Evolutionary conservation across 306 rosid species (phyloP).

Genomic region (Cucurbita moschata): DNA sequence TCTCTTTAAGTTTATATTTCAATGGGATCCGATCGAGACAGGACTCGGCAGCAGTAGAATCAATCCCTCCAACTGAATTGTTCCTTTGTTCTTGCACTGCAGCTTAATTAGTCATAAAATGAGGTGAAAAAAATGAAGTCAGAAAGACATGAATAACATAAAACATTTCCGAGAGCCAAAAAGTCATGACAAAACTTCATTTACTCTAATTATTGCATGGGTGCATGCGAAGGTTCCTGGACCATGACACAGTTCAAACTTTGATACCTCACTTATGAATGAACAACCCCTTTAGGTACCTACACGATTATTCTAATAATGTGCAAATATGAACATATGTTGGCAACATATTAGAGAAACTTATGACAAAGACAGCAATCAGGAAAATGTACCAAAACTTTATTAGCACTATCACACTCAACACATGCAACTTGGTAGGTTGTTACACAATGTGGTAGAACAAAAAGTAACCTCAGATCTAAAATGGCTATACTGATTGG

Average conservation of each 20-base stretch:
- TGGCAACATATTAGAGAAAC: neutral
- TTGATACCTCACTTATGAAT: neutral
- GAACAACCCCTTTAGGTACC: neutral
- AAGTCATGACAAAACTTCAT: neutral
- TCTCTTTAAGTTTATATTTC: constrained; percentile 44
- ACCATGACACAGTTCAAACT: neutral
- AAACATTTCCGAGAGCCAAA: neutral
- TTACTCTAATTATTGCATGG: neutral
- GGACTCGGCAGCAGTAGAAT: constrained; percentile 76
- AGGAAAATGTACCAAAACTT: neutral
- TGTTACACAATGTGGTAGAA: neutral
- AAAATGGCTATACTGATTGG: constrained; percentile 8
- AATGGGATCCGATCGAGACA: constrained; percentile 34
- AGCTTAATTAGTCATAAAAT: constrained; percentile 29
- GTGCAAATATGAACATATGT: neutral
- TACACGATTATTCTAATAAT: neutral
- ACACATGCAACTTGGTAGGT: neutral
- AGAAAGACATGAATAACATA: neutral
- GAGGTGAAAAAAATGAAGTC: neutral
- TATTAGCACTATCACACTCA: neutral
- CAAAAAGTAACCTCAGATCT: neutral
- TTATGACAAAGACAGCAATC: neutral
- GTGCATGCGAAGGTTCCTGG: neutral
- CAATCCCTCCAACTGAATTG: constrained; percentile 50
- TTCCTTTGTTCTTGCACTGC: constrained; percentile 43